phyloP scores from a whole-genome alignment of 768 basidiomycete genomes.

The Atractiella rhizophila region DNA sequence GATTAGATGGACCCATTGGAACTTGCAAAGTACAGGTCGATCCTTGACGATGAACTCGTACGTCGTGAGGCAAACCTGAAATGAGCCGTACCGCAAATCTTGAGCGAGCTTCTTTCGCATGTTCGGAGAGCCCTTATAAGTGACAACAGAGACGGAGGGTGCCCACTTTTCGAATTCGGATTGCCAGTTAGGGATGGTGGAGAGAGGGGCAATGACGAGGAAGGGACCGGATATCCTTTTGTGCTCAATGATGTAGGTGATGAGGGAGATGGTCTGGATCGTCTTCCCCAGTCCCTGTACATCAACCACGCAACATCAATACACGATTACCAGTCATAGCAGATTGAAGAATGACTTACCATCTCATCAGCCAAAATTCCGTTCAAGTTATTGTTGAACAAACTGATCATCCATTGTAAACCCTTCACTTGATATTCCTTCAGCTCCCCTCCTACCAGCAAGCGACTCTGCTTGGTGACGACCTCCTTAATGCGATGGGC shows the following conservation, averaged over 20 bases:
- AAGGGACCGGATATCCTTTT: slow-evolving; percentile 46
- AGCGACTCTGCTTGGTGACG: slow-evolving; percentile 45
- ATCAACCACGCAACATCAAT: too few relatives aligned
- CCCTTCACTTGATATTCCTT: slow-evolving; percentile 49
- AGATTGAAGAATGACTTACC: slow-evolving; percentile 9
- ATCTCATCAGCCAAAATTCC: slow-evolving; percentile 21
- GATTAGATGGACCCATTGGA: slow-evolving; percentile 62
- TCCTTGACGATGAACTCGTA: slow-evolving; percentile 33
- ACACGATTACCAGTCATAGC: background rate
- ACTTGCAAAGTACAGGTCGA: slow-evolving; percentile 12
- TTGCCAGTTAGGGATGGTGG: slow-evolving; percentile 35
- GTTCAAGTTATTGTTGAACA: slow-evolving; percentile 19
- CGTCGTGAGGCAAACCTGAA: slow-evolving; percentile 29
- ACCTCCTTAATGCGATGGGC: slow-evolving; percentile 80
- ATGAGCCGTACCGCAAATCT: slow-evolving; percentile 12
- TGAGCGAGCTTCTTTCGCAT: slow-evolving; percentile 52
- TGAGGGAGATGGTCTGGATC: slow-evolving; percentile 80
- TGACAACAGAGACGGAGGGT: slow-evolving; percentile 38
- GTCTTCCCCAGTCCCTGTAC: slow-evolving; percentile 33
- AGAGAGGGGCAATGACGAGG: slow-evolving; percentile 76
- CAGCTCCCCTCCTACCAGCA: slow-evolving; percentile 61
- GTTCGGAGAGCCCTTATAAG: slow-evolving; percentile 70
- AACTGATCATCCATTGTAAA: slow-evolving; percentile 18
- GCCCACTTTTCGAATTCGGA: slow-evolving; percentile 26
- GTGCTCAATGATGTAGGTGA: slow-evolving; percentile 57